A percentile compares a stretch with the other conserved stretches of the same genome.
Evolutionary conservation across 352 stramenopile species (phyloP).

Genomic region (Aphanomyces astaci): DNA sequence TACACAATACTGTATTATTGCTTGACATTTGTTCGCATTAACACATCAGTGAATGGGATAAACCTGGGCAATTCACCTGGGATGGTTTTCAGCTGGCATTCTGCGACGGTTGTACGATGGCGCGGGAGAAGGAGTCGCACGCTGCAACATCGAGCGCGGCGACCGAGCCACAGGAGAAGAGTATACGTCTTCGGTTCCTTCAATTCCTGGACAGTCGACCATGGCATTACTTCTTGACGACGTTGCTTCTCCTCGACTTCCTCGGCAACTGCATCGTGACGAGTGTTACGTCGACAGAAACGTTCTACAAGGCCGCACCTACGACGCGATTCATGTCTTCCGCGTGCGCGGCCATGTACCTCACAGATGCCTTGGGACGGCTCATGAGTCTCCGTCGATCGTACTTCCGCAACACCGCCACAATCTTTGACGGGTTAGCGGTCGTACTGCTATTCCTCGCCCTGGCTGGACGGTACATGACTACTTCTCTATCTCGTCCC

Average conservation of each 20-base stretch:
- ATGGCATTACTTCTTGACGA: slow-evolving; percentile 6
- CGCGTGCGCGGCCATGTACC: slow-evolving; percentile 68
- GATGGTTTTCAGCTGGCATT: not conserved
- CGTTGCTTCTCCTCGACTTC: slow-evolving; percentile 71
- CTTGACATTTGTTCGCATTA: too few relatives aligned
- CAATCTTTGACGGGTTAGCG: slow-evolving; percentile 70
- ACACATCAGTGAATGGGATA: not conserved
- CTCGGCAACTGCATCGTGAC: slow-evolving; percentile 72
- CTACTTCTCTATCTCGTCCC: slow-evolving; percentile 26
- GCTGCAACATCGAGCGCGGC: not conserved
- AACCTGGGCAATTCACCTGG: not conserved
- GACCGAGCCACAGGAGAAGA: not conserved
- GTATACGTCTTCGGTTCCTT: not conserved
- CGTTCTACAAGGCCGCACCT: slow-evolving; percentile 58
- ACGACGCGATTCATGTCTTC: slow-evolving; percentile 66
- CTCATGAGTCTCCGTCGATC: slow-evolving; percentile 57
- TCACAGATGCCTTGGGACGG: slow-evolving; percentile 74
- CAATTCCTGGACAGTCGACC: not conserved
- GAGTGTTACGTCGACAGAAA: slow-evolving; percentile 56
- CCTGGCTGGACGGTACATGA: slow-evolving; percentile 46
- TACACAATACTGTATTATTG: too few relatives aligned
- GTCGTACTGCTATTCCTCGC: slow-evolving; percentile 51
- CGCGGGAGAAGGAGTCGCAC: too few relatives aligned
- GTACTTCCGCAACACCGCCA: slow-evolving; percentile 69
- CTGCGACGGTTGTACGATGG: not conserved